Percentiles rank a stretch among this genome's conserved stretches.
Conservation (phyloP, 2,329 filamentous ascomycete genomes). For the Ophiosphaerella herpotricha region DNA sequence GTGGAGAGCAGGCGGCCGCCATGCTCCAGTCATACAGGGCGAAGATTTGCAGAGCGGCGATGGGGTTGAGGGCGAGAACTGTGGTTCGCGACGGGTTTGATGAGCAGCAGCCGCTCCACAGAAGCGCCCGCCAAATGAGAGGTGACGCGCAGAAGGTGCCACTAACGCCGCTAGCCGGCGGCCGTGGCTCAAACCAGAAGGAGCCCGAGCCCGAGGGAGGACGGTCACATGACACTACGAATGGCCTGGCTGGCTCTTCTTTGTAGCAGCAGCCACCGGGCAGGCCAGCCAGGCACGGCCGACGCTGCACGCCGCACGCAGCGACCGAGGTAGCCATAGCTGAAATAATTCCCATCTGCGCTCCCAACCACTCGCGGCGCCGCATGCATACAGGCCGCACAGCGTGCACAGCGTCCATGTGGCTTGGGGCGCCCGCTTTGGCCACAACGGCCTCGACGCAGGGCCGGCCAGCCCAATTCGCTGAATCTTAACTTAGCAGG, state of each 20-base stretch:
- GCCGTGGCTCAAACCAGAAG: conserved; percentile 18
- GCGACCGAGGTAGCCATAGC: too few relatives aligned
- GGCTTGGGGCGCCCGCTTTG: conserved; percentile 13
- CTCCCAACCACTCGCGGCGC: too few relatives aligned
- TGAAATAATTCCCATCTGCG: too few relatives aligned
- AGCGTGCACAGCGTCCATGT: neutral
- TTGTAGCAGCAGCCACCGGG: too few relatives aligned
- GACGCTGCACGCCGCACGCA: too few relatives aligned
- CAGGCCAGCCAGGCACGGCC: too few relatives aligned
- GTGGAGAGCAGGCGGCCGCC: conserved; percentile 5
- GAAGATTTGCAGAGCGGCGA: conserved; percentile 12
- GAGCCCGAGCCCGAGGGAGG: conserved; percentile 15
- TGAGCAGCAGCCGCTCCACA: conserved; percentile 24
- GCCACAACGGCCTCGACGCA: conserved; percentile 10
- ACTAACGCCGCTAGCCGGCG: conserved; percentile 15
- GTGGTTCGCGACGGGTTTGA: conserved; percentile 35
- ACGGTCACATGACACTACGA: neutral
- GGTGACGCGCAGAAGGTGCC: conserved; percentile 21
- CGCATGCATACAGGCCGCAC: too few relatives aligned
- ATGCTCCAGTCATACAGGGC: conserved; percentile 12
- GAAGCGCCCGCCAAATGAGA: conserved; percentile 17
- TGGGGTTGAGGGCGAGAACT: conserved; percentile 20
- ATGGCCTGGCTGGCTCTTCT: too few relatives aligned
- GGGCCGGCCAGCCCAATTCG: conserved; percentile 28
- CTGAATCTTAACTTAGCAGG: conserved; percentile 12